A percentile compares a stretch with the other conserved stretches of the same genome.
These are phyloP conservation scores for Boletus rufocinnamomeus DNA, from an alignment of 768 basidiomycete genomes.

Conservation along the genomic window DNA sequence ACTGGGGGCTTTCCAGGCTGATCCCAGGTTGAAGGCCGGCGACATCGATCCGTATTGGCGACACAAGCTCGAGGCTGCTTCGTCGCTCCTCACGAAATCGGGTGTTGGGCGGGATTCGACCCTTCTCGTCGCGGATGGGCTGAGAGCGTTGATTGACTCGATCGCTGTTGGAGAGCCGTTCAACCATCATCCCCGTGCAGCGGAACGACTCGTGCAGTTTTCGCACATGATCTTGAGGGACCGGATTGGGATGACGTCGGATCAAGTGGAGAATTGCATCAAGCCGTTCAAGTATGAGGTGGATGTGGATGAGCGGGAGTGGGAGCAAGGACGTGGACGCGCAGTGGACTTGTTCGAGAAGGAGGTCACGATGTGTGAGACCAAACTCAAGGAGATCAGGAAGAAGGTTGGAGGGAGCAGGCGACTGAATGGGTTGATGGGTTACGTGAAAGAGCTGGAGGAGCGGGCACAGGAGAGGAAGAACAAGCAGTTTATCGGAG, in stretches of 20 bases:
- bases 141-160: conserved; percentile 86
- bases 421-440: conserved; percentile 71
- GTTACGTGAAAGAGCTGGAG: conserved; percentile 81
- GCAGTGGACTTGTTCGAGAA: conserved; percentile 80
- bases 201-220: conserved; percentile 89
- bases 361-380: conserved; percentile 83
- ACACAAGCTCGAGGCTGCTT: conserved; percentile 94
- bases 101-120: conserved; percentile 96
- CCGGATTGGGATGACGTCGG: conserved; percentile 90
- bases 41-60: conserved; percentile 91
- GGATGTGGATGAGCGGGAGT: conserved; percentile 90
- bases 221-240: conserved; percentile 92
- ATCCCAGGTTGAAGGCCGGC: conserved; percentile 67
- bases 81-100: conserved; percentile 90
- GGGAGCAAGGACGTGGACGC: conserved; percentile 79
- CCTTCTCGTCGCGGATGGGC: conserved; percentile 89
- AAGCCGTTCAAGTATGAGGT: conserved; percentile 99
- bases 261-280: conserved; percentile 99
- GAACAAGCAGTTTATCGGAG: conserved; percentile 46
- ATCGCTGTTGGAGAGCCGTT: conserved; percentile 91
- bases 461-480: conserved; percentile 70
- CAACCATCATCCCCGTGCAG: conserved; percentile 83
- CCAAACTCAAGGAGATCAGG: conserved; percentile 82
- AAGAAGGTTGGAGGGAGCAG: conserved; percentile 87
- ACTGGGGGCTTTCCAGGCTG: conserved; percentile 66